Base-by-base conservation (phyloP, 2,329 filamentous ascomycete genomes). In the Neurospora crassa region DNA sequence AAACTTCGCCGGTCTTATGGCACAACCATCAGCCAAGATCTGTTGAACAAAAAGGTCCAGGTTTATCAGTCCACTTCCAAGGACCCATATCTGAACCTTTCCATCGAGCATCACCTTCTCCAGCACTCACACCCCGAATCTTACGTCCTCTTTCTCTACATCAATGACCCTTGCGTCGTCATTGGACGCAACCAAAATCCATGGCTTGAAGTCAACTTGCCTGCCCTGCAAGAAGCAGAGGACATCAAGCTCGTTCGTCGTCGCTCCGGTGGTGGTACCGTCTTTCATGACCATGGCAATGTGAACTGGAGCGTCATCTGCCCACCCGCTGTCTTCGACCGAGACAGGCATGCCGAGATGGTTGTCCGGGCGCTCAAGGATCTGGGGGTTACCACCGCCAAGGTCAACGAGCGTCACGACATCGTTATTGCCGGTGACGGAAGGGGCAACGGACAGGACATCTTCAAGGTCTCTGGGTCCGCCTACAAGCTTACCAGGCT, bases 141-240 rank as follows among this genome's bases (percentile, higher is more conserved):
- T 14, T 91, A 88, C 16, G 82, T 98, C 69, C 87, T 98, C 1
- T 92, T 98, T 71, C 87, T 97, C 69, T 99, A 98, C 83, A 88
- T 89, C 77, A 98, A 99, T 82, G 82, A 88, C 45, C 94, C 95
- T 0, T 94, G 92, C 79, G 87, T 99, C 72, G 90, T 99, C 78
- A 91, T 99, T 75, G 96, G 96, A 63, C 90, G 96, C 72, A 99
- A 99, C 80, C 96, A 99, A 83, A 99, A 99, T 80, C 96, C 96
- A 70, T 99, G 95, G 96, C 86, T 93, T 10, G 96, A 99, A 83
- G 90, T 93, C 73, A 92, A 97, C 79, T 85, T 97, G 10, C 47
- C 84, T 88, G 1, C 83, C 97, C 10, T 77, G 77, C 34, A 40
- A 71, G 20, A 69, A 42, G 18, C 20, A 20, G n/a, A 16, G 8